Evolutionary conservation across 331 rosid genomes (phyloP).

Genomic region (Acacia pycnantha): DNA sequence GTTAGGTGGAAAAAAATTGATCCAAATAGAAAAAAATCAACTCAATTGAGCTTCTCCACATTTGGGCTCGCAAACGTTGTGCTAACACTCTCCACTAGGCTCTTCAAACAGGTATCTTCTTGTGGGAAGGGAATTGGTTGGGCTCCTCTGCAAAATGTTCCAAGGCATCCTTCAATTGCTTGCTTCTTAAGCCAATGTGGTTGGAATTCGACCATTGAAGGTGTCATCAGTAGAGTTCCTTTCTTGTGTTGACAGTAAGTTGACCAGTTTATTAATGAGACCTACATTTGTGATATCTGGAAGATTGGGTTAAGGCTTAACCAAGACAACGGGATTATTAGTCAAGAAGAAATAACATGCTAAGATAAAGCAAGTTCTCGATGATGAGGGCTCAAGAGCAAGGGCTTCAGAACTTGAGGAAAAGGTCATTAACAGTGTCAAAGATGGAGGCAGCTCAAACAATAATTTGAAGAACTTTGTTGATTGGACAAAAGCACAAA

Average conservation of each 20-base stretch:
- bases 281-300: slow-evolving; percentile 43
- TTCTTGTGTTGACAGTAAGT: slow-evolving; percentile 52
- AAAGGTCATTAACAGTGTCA: slow-evolving; percentile 10
- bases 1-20: no score
- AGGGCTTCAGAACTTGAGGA: slow-evolving; percentile 33
- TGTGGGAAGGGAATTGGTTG: slow-evolving; percentile 28
- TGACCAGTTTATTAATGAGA: slow-evolving; percentile 41
- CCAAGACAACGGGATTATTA: slow-evolving; percentile 21
- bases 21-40: no score
- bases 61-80: no score
- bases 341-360: slow-evolving; percentile 13
- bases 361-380: slow-evolving; percentile 34
- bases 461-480: slow-evolving; percentile 33
- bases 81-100: no score
- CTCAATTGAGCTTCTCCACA: no score
- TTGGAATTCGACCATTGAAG: slow-evolving; percentile 52
- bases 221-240: slow-evolving; percentile 36
- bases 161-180: slow-evolving; percentile 38
- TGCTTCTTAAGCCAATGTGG: slow-evolving; percentile 54
- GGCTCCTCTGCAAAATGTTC: slow-evolving; percentile 48
- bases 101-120: not conserved
- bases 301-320: slow-evolving; percentile 38
- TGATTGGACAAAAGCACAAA: slow-evolving; percentile 36
- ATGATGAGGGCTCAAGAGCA: slow-evolving; percentile 27
- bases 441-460: slow-evolving; percentile 38